Base-by-base conservation (phyloP, 129 eudicot genomes). In the Saussurea involucrata region DNA sequence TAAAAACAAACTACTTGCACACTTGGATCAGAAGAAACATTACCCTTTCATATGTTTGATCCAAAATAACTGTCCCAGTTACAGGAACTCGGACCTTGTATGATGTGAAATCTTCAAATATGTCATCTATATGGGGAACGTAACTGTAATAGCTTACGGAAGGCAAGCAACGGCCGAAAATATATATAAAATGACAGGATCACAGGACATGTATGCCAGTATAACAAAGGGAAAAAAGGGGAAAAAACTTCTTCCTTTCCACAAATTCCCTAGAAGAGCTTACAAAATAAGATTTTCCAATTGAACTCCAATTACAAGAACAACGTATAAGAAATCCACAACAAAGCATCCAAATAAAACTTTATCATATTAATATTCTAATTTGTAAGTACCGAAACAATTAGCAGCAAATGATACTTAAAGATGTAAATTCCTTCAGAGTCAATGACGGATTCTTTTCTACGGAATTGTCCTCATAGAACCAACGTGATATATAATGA, bases 51-150 rank as follows among this genome's bases (percentile, higher is more conserved):
- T n/a, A n/a, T n/a, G n/a, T n/a, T n/a, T n/a, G n/a, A n/a, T n/a
- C n/a, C n/a, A n/a, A n/a, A n/a, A n/a, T n/a, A n/a, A n/a, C n/a
- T 42, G 91, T 93, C 63, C 97, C 97, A 15, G 93, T 91, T 28
- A 91, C 93, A 68, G 97, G 96, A 75, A 88, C 93, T 71, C 88
- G 91, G 73, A 88, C 90, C 83, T 91, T 91, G 84, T 91, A 91
- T 11, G 97, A 91, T 18, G 86, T 86, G 81, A 91, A 91, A 72
- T 91, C 97, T 88, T 88, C 88, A 37, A 88, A 91, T 68, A 91
- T 91, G 74, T 91, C 93, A 82, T 91, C 93, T 76, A 88, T 77
- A 55, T 90, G 93, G 7, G 93, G 82, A 13, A 91, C 91, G 63
- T 91, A 91, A 91, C 97, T 91, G 75, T 15, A 77, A 66, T 68